phyloP scores from a whole-genome alignment of 257 asterid genomes.

The Craterostigma plantagineum region DNA sequence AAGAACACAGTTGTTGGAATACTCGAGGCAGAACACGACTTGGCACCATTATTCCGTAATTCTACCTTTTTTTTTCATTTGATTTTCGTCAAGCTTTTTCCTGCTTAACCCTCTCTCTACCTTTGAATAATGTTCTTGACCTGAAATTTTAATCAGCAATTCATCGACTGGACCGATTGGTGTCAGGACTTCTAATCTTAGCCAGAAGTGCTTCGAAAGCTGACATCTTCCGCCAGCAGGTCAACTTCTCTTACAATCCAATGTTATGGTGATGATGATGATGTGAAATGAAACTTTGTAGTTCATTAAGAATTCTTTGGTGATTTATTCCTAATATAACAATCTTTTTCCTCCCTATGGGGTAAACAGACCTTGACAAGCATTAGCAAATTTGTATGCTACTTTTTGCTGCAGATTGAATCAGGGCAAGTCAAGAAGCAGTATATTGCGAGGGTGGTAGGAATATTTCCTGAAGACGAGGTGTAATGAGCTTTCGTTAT shows the following conservation, averaged over 20 bases:
- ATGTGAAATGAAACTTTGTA: background rate
- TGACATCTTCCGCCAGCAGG: constrained; percentile 87
- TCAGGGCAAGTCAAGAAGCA: constrained; percentile 71
- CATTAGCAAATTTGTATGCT: too few relatives aligned
- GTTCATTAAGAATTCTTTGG: too few relatives aligned
- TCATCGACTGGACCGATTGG: constrained; percentile 92
- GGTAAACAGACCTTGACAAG: background rate
- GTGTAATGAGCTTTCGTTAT: constrained; percentile 23
- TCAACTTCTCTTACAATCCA: constrained; percentile 4
- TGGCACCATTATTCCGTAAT: constrained; percentile 92
- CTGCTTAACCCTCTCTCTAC: too few relatives aligned
- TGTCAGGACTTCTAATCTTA: constrained; percentile 90
- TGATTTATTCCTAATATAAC: too few relatives aligned
- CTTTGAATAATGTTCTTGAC: background rate
- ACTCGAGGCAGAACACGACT: constrained; percentile 84
- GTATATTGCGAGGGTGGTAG: constrained; percentile 73
- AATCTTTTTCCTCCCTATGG: background rate
- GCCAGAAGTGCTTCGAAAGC: constrained; percentile 86
- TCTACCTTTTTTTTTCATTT: constrained; percentile 19
- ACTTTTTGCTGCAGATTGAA: constrained; percentile 53
- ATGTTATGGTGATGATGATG: background rate
- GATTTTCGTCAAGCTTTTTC: constrained; percentile 2
- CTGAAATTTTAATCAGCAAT: constrained; percentile 28
- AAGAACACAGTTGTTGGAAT: constrained; percentile 88
- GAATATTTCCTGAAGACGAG: constrained; percentile 82